Base-by-base conservation (phyloP, 148 eudicot genomes). In the Fagopyrum esculentum region DNA sequence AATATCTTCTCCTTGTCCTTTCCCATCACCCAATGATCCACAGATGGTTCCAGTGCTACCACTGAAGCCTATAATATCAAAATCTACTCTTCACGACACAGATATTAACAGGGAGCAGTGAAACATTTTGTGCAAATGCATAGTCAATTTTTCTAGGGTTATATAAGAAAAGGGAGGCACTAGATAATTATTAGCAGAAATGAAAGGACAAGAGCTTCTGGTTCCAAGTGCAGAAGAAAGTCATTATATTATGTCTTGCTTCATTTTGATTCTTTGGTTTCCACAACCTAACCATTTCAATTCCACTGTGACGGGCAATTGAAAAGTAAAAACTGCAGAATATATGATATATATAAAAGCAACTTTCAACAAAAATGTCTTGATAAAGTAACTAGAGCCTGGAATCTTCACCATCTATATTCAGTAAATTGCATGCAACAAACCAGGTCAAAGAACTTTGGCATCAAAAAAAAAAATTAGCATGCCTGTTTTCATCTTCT, bases 401-500 rank as follows among this genome's bases (percentile, higher is more conserved):
- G n/a, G 30, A 30, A 30, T 44, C 44, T 9, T 13, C 19, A 13
- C 17, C 64, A 19, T 59, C 43, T 15, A 1, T 35, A 12, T 35
- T 43, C 71, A 66, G 19, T 47, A 0, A 64, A 12, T 46, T 40
- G 47, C 12, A 66, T 35, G 46, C 47, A 64, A 35, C 29, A 44
- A 16, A 45, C 12, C 45, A n/a, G 29, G 16, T 47, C 47, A 66
- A 26, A 69, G 48, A 49, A 63, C 45, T 60, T 22, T 44, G 48
- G 6, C 60, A 17, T 17, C 50, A 12, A 59, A 45, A 61, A 19
- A 19, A 60, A 73, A 5, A 13, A 46, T 9, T n/a, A 30, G 69
- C 90, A 74, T 83, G 81, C 98, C 97, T 85, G 81, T 89, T 90
- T 85, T 95, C 66, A 90, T 86, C 81, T 86, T 87, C 85, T 90